Conservation (phyloP, 2,329 filamentous ascomycete species). For the Kalmusia sp. region DNA sequence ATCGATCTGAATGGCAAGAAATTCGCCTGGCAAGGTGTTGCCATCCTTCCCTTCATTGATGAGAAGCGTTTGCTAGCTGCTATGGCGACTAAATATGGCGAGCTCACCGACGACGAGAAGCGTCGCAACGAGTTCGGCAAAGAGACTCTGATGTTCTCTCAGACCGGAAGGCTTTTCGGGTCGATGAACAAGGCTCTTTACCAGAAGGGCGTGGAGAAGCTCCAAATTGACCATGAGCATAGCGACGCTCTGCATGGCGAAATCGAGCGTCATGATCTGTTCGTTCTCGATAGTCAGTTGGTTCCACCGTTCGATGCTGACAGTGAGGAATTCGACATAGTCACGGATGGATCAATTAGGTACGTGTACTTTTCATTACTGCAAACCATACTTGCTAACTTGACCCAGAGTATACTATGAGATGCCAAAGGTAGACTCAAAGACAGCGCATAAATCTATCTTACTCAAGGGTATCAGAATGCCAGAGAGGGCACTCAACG, state of each 20-base stretch:
- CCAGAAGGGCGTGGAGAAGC: constrained; percentile 72
- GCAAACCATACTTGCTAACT: constrained; percentile 24
- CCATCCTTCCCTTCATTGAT: constrained; percentile 93
- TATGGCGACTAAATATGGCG: constrained; percentile 81
- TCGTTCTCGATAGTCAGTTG: constrained; percentile 84
- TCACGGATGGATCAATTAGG: constrained; percentile 76
- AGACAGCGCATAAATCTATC: constrained; percentile 88
- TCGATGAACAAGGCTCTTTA: constrained; percentile 87
- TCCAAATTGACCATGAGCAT: constrained; percentile 75
- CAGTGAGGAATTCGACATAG: constrained; percentile 36
- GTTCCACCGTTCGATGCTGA: constrained; percentile 76
- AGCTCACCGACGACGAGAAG: constrained; percentile 77
- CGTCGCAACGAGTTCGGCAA: constrained; percentile 80
- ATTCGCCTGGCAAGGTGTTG: constrained; percentile 96
- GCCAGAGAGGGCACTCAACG: constrained; percentile 70
- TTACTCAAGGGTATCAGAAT: constrained; percentile 83
- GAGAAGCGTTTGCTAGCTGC: constrained; percentile 83
- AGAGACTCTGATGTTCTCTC: constrained; percentile 84
- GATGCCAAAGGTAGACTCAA: constrained; percentile 69
- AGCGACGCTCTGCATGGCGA: constrained; percentile 82
- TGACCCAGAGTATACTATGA: constrained; percentile 79
- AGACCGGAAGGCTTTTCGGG: constrained; percentile 84
- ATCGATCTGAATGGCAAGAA: constrained; percentile 98
- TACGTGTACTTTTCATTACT: constrained; percentile 53
- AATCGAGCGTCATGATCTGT: constrained; percentile 81